Conservation (phyloP, 345 rosid species). For the Schrenkiella parvula region DNA sequence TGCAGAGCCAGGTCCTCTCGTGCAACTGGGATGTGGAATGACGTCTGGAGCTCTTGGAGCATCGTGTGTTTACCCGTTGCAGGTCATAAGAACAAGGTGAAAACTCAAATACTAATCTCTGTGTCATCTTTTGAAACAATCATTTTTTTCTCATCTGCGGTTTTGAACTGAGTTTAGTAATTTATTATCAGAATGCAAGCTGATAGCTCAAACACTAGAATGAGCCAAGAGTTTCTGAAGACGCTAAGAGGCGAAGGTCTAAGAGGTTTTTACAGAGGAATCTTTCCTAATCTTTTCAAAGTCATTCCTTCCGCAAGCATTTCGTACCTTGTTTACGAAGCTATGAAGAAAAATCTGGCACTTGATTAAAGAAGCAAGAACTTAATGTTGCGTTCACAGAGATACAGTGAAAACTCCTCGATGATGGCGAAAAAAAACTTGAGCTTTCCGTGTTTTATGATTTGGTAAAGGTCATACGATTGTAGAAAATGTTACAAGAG, state of each 20-base stretch:
- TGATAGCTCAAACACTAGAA: conserved; percentile 49
- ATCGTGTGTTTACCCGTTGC: conserved; percentile 91
- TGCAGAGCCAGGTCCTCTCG: conserved; percentile 82
- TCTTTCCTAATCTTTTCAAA: conserved; percentile 86
- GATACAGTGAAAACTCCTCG: not conserved
- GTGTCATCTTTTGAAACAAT: not conserved
- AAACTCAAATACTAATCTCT: not conserved
- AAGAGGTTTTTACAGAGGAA: conserved; percentile 91
- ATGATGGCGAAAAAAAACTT: conserved; percentile 15
- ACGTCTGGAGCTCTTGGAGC: conserved; percentile 92
- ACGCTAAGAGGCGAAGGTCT: conserved; percentile 70
- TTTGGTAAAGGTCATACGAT: not conserved
- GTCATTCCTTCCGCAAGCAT: conserved; percentile 57
- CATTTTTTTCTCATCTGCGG: not conserved
- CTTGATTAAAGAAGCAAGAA: conserved; percentile 35
- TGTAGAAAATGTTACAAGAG: not conserved
- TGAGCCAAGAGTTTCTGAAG: conserved; percentile 82
- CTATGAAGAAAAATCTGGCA: conserved; percentile 79
- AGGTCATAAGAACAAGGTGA: conserved; percentile 91
- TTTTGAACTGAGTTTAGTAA: not conserved
- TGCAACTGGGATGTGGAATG: conserved; percentile 90
- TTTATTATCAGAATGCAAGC: conserved; percentile 81
- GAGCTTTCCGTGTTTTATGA: not conserved
- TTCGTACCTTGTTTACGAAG: conserved; percentile 62
- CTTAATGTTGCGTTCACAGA: not conserved